Percentiles rank a stretch among this genome's conserved stretches.
Evolutionary conservation across 2,329 filamentous ascomycete species (phyloP).

Genomic region (Cladophialophora yegresii): DNA sequence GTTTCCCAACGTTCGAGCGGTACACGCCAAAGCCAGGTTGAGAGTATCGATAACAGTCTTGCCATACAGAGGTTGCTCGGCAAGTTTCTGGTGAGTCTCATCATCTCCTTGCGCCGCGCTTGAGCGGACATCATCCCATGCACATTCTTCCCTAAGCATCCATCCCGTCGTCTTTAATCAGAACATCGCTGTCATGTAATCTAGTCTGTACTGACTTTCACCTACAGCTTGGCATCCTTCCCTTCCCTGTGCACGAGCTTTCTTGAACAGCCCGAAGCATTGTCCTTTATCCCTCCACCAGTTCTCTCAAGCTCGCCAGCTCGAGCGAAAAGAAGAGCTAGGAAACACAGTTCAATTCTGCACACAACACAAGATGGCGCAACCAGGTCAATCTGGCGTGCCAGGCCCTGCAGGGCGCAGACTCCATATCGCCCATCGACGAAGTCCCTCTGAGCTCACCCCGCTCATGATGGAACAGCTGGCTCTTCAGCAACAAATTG

Average conservation of each 20-base stretch:
- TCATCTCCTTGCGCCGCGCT: neutral
- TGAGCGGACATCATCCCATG: neutral
- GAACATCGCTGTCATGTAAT: neutral
- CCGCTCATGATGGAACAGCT: slow-evolving; percentile 99
- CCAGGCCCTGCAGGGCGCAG: slow-evolving; percentile 80
- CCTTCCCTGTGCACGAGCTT: slow-evolving; percentile 4
- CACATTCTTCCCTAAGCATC: neutral
- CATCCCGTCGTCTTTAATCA: too few relatives aligned
- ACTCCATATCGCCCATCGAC: slow-evolving; percentile 94
- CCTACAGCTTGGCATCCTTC: slow-evolving; percentile 7
- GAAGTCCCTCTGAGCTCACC: slow-evolving; percentile 95
- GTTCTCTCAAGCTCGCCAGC: neutral
- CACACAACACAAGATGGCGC: slow-evolving; percentile 59
- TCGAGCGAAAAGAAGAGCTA: slow-evolving; percentile 12
- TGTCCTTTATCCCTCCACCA: neutral
- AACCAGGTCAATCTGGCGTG: slow-evolving; percentile 58
- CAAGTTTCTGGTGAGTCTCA: slow-evolving; percentile 5
- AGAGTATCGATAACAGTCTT: slow-evolving; percentile 11
- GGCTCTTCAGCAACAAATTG: slow-evolving; percentile 96
- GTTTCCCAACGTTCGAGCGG: slow-evolving; percentile 15
- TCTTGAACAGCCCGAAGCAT: slow-evolving; percentile 5
- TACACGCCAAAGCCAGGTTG: slow-evolving; percentile 10
- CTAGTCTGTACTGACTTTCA: neutral
- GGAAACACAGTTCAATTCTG: slow-evolving; percentile 13
- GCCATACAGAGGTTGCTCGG: neutral